Conservation (phyloP, 768 basidiomycete genomes). For the Mrakia frigida region DNA sequence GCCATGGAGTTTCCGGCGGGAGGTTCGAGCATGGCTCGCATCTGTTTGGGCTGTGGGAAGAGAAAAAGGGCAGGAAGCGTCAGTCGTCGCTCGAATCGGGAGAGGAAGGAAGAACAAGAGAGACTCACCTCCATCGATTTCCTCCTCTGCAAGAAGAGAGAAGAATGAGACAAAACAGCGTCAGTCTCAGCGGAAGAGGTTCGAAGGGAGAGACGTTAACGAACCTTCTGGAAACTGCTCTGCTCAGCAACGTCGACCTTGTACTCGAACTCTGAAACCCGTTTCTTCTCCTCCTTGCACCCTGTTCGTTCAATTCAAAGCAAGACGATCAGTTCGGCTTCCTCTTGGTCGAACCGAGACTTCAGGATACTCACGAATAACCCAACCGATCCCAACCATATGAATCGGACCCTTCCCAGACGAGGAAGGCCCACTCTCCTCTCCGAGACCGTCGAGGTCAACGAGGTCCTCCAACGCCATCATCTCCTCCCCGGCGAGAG, state of each 20-base stretch:
- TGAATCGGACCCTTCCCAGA: background rate
- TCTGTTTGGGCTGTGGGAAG: constrained; percentile 10
- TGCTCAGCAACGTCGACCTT: constrained; percentile 39
- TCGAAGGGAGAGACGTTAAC: too few relatives aligned
- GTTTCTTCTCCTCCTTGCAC: constrained; percentile 41
- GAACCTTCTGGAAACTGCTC: constrained; percentile 40
- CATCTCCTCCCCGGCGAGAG: background rate
- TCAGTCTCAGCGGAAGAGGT: too few relatives aligned
- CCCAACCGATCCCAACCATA: constrained; percentile 46
- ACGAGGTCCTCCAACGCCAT: constrained; percentile 14
- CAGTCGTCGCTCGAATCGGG: constrained; percentile 23
- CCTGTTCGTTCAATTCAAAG: background rate
- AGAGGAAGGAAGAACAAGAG: constrained; percentile 20
- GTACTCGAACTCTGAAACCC: constrained; percentile 38
- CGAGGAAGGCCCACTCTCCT: background rate
- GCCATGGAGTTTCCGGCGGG: constrained; percentile 14
- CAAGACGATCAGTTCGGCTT: background rate
- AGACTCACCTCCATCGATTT: constrained; percentile 45
- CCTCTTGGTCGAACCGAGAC: background rate
- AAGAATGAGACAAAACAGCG: too few relatives aligned
- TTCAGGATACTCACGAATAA: constrained; percentile 33
- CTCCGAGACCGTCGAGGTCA: background rate
- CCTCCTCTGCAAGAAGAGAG: constrained; percentile 33
- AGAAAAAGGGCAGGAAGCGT: background rate
- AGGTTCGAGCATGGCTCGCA: constrained; percentile 1